A percentile compares a stretch with the other conserved stretches of the same genome.
phyloP scores from a whole-genome alignment of 2,329 filamentous ascomycete species.

The Clonostachys byssicola region DNA sequence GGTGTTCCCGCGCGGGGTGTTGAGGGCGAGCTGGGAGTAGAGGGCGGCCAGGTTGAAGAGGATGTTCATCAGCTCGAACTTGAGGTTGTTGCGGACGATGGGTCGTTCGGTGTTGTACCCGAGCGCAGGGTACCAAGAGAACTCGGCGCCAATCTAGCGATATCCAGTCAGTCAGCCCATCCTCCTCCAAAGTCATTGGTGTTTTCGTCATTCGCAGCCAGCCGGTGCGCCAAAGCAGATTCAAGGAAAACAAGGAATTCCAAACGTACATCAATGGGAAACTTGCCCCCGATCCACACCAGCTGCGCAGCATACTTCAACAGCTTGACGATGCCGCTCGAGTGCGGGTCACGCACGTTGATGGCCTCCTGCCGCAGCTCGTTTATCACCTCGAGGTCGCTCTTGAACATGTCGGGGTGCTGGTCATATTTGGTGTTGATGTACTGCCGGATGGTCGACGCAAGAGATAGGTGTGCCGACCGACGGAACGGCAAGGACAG shows the following conservation, averaged over 20 bases:
- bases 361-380: constrained; percentile 79
- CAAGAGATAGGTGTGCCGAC: constrained; percentile 74
- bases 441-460: constrained; percentile 84
- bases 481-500: constrained; percentile 85
- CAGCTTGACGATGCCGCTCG: constrained; percentile 82
- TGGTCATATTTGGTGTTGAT: constrained; percentile 99
- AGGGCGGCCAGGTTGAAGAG: constrained; percentile 91
- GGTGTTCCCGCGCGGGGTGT: constrained; percentile 69
- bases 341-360: constrained; percentile 82
- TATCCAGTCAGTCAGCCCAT: background rate
- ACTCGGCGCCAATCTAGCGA: constrained; percentile 80
- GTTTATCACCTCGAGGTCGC: constrained; percentile 83
- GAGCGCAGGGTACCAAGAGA: constrained; percentile 91
- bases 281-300: constrained; percentile 90
- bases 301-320: constrained; percentile 89
- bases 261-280: constrained; percentile 76
- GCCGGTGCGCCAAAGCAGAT: background rate
- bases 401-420: constrained; percentile 92
- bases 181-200: background rate
- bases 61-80: constrained; percentile 86
- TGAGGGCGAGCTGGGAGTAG: constrained; percentile 86
- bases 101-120: constrained; percentile 83
- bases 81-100: constrained; percentile 60
- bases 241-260: background rate
- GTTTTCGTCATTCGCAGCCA: constrained; percentile 1